Percentiles rank a stretch among this genome's conserved stretches.
phyloP scores from a whole-genome alignment of 306 rosid genomes.

The Cyamopsis tetragonoloba region DNA sequence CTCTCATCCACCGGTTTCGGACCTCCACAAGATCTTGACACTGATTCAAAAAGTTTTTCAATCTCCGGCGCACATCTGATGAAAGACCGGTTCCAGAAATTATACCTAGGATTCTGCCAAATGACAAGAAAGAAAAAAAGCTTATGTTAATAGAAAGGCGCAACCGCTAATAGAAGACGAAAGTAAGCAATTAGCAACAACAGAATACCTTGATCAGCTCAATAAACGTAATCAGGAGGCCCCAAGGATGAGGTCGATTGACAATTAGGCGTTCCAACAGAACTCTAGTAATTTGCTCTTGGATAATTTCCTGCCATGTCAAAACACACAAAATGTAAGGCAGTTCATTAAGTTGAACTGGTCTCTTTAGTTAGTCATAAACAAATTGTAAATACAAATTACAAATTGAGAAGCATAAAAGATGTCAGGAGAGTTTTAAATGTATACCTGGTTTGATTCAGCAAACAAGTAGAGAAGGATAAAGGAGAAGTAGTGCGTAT shows the following conservation, averaged over 20 bases:
- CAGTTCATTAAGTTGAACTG: too few relatives aligned
- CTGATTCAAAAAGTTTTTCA: constrained; percentile 93
- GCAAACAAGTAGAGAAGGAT: constrained; percentile 90
- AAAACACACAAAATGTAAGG: constrained; percentile 11
- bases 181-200: neutral
- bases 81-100: constrained; percentile 88
- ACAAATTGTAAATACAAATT: too few relatives aligned
- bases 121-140: neutral
- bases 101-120: constrained; percentile 84
- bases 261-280: constrained; percentile 91
- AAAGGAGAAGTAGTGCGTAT: constrained; percentile 94
- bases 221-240: constrained; percentile 91
- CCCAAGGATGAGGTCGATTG: constrained; percentile 99
- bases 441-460: constrained; percentile 82
- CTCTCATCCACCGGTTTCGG: constrained; percentile 92
- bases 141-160: neutral
- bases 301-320: constrained; percentile 76
- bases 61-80: constrained; percentile 97
- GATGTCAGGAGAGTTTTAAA: neutral
- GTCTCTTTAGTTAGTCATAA: neutral
- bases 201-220: constrained; percentile 80
- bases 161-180: neutral
- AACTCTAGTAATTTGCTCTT: constrained; percentile 97
- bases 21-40: constrained; percentile 95
- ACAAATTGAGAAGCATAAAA: too few relatives aligned